Conservation (phyloP, 1,284 basidiomycete genomes). For the Austroboletus novae-zelandiae region DNA sequence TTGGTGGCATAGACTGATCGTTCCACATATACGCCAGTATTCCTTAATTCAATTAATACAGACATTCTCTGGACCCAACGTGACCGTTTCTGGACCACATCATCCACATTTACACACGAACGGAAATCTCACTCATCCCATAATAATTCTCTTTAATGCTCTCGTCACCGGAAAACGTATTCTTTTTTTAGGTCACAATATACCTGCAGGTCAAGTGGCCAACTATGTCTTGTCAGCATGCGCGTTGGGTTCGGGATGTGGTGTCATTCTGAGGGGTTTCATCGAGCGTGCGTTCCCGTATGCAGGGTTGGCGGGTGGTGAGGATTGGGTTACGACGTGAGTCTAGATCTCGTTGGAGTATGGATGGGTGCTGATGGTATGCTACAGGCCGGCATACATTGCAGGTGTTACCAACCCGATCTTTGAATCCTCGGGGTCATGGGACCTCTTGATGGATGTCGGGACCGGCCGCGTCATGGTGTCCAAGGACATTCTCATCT, state of each 20-base stretch:
- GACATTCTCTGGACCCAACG: slow-evolving; percentile 74
- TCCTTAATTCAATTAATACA: slow-evolving; percentile 90
- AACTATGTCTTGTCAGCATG: slow-evolving; percentile 91
- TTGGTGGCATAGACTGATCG: slow-evolving; percentile 11
- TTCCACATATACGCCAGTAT: slow-evolving; percentile 54
- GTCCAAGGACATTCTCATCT: slow-evolving; percentile 74
- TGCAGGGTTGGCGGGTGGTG: slow-evolving; percentile 84
- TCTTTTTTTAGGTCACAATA: slow-evolving; percentile 87
- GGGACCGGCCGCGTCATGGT: slow-evolving; percentile 84
- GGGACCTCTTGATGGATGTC: slow-evolving; percentile 93
- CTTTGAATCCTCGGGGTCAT: slow-evolving; percentile 82
- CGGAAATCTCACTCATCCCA: slow-evolving; percentile 86
- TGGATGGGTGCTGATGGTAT: slow-evolving; percentile 8
- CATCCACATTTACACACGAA: slow-evolving; percentile 94
- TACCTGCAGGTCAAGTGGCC: slow-evolving; percentile 85
- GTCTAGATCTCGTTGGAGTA: slow-evolving; percentile 28
- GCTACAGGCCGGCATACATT: slow-evolving; percentile 78
- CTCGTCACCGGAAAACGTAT: slow-evolving; percentile 91
- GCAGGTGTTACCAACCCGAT: slow-evolving; percentile 97
- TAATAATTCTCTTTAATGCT: slow-evolving; percentile 94
- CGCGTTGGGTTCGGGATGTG: slow-evolving; percentile 88
- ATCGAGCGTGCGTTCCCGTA: slow-evolving; percentile 92
- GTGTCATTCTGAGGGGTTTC: slow-evolving; percentile 80
- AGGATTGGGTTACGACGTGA: slow-evolving; percentile 87
- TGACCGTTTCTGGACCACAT: slow-evolving; percentile 68